Base-by-base conservation (phyloP, 2,329 filamentous ascomycete genomes). In the Teratosphaeria pseudoeucalypti region DNA sequence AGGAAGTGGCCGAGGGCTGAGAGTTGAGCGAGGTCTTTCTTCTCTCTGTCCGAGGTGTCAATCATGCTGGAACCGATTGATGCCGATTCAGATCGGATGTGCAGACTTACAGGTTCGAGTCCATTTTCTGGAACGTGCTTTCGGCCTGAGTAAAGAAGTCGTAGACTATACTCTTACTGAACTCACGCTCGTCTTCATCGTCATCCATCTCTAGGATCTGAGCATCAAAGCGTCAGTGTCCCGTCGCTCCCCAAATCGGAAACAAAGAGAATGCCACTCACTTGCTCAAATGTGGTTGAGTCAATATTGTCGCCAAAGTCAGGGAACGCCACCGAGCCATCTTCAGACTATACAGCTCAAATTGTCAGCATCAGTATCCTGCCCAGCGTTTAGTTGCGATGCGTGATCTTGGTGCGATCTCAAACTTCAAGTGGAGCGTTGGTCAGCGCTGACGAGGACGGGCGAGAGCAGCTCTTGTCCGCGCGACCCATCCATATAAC, bases 121-220 rank as follows among this genome's bases (percentile, higher is more conserved):
- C 85, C 87, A 99, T 96, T 67, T 91, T 85, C 19, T 77, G 76
- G 74, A 97, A 96, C 0, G 92, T 97, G 66, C 84, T 82, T 66
- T 91, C 83, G 43, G 91, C 92, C 77, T 99, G 94, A 19, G 90
- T 86, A 67, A 97, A 95, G 79, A 96, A 99, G 62, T 90, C 90
- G 71, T 85, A 87, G 55, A 97, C 92, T 65, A 99, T 92, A 62
- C 88, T 87, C 68, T 81, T 84, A 77, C 89, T 95, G 80, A 97
- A 97, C 55, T 96, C 90, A 67, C 86, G 82, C 64, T 92, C 88
- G 11, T 86, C 84, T 66, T 89, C 87, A 64, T 89, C 88, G 64
- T 97, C 94, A 74, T 99, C 94, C 92, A 99, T 96, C 76, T 97
- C 94, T 63, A 97, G 84, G 73, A 99, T 97, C 70, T 72, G 43